Base-by-base conservation (phyloP, 768 basidiomycete species). In the Xerocomellus amylosporus region DNA sequence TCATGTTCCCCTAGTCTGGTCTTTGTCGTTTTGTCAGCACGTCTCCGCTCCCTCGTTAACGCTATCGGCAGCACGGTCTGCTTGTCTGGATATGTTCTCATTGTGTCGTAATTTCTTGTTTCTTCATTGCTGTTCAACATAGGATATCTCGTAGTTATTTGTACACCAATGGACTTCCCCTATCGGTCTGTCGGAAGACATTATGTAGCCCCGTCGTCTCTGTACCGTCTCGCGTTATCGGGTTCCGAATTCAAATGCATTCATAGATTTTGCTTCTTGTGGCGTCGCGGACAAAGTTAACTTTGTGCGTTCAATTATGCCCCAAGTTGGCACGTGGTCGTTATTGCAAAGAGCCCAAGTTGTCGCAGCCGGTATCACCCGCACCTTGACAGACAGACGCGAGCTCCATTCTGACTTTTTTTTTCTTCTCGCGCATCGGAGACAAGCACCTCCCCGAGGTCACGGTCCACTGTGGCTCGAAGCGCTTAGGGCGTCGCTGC, bases 1-100 rank as follows among this genome's bases (percentile, higher is more conserved):
- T 83, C 31, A 81, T 86, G 80, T 92, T 90, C 77, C 89, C 89
- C 34, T 91, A 83, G 79, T 72, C 51, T 42, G 51, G 37, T 53
- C 46, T 37, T 9, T 13, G 37, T 44, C 38, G 46, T 49, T 49
- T 46, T 58, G 46, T 58, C 31, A 36, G 57, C 58, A 57, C 34
- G 51, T 58, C 54, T 49, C 59, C 31, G 64, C 56, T 51, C 56
- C 20, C 30, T 54, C 46, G 56, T 5, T 58, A 59, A 63, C 44
- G 61, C 60, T 65, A 59, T 67, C 43, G 52, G 70, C 69, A 63
- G 69, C 66, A 40, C 7, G 68, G 65, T 51, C 66, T 65, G 65
- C 58, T 40, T 51, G 63, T 54, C 41, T 56, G 63, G 47, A 58
- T 54, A 49, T 55, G 59, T 53, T 56, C 26, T 53, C 53, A 54